Base-by-base conservation (phyloP, 257 asterid genomes). In the Galeopsis tetrahit region DNA sequence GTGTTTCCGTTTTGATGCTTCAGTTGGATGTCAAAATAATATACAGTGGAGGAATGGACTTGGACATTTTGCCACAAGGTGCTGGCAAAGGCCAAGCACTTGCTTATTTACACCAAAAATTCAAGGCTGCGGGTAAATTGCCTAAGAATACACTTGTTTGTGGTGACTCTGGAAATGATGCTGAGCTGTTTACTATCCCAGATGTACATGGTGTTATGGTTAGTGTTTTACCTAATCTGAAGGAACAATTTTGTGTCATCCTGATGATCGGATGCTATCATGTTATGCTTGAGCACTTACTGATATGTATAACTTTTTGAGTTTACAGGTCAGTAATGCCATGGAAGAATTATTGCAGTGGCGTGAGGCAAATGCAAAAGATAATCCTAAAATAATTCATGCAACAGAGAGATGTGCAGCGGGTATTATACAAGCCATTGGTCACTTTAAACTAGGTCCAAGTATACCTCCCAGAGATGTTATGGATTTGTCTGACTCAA, bases 61-160 rank as follows among this genome's bases (percentile, higher is more conserved):
- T 95, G 81, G 99, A 95, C 82, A 86, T 95, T 74, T 77, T 92
- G 81, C 97, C 99, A 10, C 95, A 87, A 82, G 96, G 99, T 67
- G 99, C 99, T 73, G 99, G 99, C 49, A 95, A 95, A 85, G 99
- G 99, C 79, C 97, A 92, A 80, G 99, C 99, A 70, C 97, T 95
- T 76, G 96, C 97, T 76, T 95, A 95, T 83, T 78, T 95, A 86
- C 99, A 85, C 66, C 82, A 85, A 70, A 95, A 83, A 72, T 84
- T 92, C 77, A 89, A 81, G 79, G 75, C 77, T 1, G 90, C 73
- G 82, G 90, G 87, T 6, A 87, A 87, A 82, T 77, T 80, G 43
- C 99, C 99, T 36, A 73, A 69, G 56, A 95, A 88, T 77, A 95
- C 99, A 15, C 96, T 95, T 81, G 99, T 85, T 68, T 95, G 98